Base-by-base conservation (phyloP, 495 filamentous ascomycete genomes). In the Talaromyces wortmannii region DNA sequence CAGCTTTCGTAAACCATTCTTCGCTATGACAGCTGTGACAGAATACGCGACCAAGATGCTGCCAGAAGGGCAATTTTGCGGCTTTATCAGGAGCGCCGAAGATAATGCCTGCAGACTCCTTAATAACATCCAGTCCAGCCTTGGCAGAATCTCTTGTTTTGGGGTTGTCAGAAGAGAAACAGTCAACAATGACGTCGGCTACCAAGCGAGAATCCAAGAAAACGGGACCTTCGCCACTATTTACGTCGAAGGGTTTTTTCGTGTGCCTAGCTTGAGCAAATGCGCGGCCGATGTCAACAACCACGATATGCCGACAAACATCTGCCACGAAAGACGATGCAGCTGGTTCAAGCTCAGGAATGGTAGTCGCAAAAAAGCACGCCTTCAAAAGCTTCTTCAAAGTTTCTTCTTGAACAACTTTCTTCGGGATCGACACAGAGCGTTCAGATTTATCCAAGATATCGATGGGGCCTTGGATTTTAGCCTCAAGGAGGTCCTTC, bases 1-100 rank as follows among this genome's bases (percentile, higher is more conserved):
- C 92, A 16, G 90, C 84, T 63, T 99, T 99, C 12, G 90, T 89
- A 63, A 92, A 97, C 95, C 95, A 99, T 58, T 97, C 92, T 65
- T 97, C 92, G 59, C 91, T 90, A 56, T 96, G 88, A 64, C 95
- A 99, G 57, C 88, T 88, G 67, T 99, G 95, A 59, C 88, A 91
- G 69, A 97, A 96, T 0, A 83, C 81, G 55, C 83, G 85, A 17
- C 85, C 83, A 10, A 97, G 73, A 62, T 91, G 85, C 56, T 78
- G 74, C 70, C 97, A 99, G 69, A 97, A 91, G 1, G 82, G 80
- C 8, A 97, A 74, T 50, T 83, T 82, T 11, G 85, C 76, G 8
- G 90, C 83, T 43, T 85, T 77, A n/a, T 79, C 77, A 7, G 81
- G 68, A 11, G 81, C 80, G 13, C 92, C 94, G 61, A 97, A 90